Evolutionary conservation across 495 filamentous ascomycete species (phyloP).

Genomic region (Penicillium manginii): DNA sequence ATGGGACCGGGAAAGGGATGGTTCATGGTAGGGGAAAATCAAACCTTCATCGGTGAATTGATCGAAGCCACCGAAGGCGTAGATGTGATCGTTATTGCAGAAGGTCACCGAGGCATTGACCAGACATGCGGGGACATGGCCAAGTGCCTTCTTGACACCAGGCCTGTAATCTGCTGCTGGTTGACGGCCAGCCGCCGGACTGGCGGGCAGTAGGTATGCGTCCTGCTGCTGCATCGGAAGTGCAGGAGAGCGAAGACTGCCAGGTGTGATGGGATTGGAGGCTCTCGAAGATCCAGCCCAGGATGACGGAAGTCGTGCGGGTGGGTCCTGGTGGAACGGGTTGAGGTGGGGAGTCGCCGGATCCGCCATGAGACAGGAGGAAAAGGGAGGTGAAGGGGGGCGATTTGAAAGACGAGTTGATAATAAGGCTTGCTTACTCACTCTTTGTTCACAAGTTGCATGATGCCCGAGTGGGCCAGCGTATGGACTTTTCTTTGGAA

Average conservation of each 20-base stretch:
- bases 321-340: slow-evolving; percentile 45
- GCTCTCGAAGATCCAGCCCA: slow-evolving; percentile 34
- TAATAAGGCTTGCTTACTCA: background rate
- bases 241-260: slow-evolving; percentile 29
- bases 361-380: slow-evolving; percentile 21
- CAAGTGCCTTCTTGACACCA: slow-evolving; percentile 76
- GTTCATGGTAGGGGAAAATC: background rate
- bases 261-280: slow-evolving; percentile 29
- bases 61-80: slow-evolving; percentile 98
- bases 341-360: slow-evolving; percentile 19
- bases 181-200: slow-evolving; percentile 65
- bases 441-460: background rate
- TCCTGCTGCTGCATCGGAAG: slow-evolving; percentile 54
- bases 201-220: slow-evolving; percentile 84
- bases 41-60: slow-evolving; percentile 94
- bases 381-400: background rate
- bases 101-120: slow-evolving; percentile 98
- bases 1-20: background rate
- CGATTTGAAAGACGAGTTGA: too few relatives aligned
- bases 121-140: slow-evolving; percentile 88
- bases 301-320: slow-evolving; percentile 27
- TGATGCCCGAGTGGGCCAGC: background rate
- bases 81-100: slow-evolving; percentile 93
- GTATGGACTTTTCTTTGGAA: background rate
- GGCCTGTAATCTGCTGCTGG: slow-evolving; percentile 74